Base-by-base conservation (phyloP, 73 alveolate species). In the Uronychia binucleata region DNA sequence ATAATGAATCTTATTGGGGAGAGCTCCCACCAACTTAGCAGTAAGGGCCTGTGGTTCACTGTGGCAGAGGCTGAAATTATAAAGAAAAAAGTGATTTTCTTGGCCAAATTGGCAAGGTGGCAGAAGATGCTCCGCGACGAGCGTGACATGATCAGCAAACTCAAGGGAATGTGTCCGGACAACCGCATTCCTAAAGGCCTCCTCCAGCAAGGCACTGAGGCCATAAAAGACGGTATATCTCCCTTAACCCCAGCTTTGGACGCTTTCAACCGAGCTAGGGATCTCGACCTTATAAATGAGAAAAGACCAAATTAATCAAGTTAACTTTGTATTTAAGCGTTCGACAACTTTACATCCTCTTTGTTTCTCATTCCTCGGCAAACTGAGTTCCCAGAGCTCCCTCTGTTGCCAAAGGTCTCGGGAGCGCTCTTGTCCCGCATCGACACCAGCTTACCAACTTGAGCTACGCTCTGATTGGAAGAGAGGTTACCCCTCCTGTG, bases 161-260 rank as follows among this genome's bases (percentile, higher is more conserved):
- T 97, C 58, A 97, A 97, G 85, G 99, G 99, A 26, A 92, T 96
- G 77, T 95, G 99, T 81, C 99, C 99, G 57, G 99, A 95, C 74
- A 92, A 94, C 59, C 91, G 93, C 77, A 94, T 96, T 28, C 99
- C 99, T 0, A 92, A 85, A 81, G 99, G 99, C 30, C 85, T 96
- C 11, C 81, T 96, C 33, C 80, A 88, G 5, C 93, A 86, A 78
- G 99, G 99, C 27, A 91, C 88, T 26, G 90, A 86, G 33, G 99
- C 98, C 19, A 77, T 92, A 76, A 85, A 80, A 77, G 90, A 88
- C 90, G 86, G 88, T 26, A 59, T 87, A 46, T 46, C 5, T 46
- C 5, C 5, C 19, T 46, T 46, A 19, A 46, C 19, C n/a, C 19
- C 19, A 46, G 67, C 67, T 46, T 46, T 46, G 67, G 79, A 79